Conservation (phyloP, 2,329 filamentous ascomycete genomes). For the Exserohilum rostratum region DNA sequence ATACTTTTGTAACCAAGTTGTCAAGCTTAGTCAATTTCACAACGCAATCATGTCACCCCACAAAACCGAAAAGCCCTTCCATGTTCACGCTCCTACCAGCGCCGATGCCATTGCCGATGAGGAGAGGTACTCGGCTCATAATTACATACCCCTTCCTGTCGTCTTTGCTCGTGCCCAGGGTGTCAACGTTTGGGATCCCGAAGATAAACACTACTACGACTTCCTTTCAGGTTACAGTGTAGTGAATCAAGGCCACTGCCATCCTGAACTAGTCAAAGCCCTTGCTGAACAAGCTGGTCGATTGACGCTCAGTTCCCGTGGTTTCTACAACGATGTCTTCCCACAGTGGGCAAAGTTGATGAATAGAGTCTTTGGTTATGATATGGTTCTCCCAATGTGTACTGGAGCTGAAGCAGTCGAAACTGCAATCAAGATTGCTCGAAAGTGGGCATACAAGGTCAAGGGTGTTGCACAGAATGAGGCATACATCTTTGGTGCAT, state of each 20-base stretch:
- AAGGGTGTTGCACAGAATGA: slow-evolving; percentile 86
- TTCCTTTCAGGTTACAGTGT: slow-evolving; percentile 98
- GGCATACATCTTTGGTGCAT: slow-evolving; percentile 81
- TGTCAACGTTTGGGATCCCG: slow-evolving; percentile 93
- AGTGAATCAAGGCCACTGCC: slow-evolving; percentile 97
- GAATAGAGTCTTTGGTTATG: slow-evolving; percentile 86
- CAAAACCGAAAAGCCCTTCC: too few species aligned
- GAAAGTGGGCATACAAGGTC: slow-evolving; percentile 97
- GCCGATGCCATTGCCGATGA: too few species aligned
- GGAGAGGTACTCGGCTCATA: too few species aligned
- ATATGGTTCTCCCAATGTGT: slow-evolving; percentile 99
- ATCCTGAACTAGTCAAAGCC: slow-evolving; percentile 92
- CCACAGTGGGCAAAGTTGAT: slow-evolving; percentile 94
- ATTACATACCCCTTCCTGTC: too few species aligned
- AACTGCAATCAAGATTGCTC: slow-evolving; percentile 92
- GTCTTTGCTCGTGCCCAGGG: slow-evolving; percentile 81
- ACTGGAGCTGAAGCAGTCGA: slow-evolving; percentile 96
- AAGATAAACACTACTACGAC: slow-evolving; percentile 89
- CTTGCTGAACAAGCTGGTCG: slow-evolving; percentile 87
- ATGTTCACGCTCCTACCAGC: too few species aligned
- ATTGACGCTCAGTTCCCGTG: slow-evolving; percentile 88
- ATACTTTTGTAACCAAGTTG: too few species aligned
- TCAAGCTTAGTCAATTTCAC: too few species aligned
- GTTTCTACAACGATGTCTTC: slow-evolving; percentile 99
- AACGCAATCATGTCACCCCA: too few species aligned